Evolutionary conservation across 768 basidiomycete genomes (phyloP), one percentile per base, ranked within the genome.

Genomic region (Boletus subcaerulescens): DNA sequence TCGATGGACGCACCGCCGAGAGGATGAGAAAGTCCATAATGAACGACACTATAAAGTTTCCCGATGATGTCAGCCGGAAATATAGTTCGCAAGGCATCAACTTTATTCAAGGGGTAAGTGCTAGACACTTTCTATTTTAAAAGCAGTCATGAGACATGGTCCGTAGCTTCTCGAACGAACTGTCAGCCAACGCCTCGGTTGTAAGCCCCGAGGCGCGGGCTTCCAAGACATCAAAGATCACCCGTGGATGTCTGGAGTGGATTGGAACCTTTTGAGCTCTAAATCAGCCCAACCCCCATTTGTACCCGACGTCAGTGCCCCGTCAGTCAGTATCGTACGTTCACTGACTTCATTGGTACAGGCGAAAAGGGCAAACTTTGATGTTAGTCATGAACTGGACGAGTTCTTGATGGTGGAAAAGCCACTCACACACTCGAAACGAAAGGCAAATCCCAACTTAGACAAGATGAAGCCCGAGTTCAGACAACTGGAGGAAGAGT

Each of bases 361-460:
- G 95, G 85, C 89, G 72, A 94, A 95, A 69, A 88, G 88, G 72
- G 91, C 94, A n/a, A 98, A 99, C 71, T 99, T 98, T 71, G 96
- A 99, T 67, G 88, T 97, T 36, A 86, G 93, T 35, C 94, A 98
- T 66, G 97, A 98, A 75, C 82, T 99, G 11, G 95, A 99, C 68
- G 97, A 99, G 70, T 89, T 98, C 65, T 72, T 99, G 65, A 84
- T 98, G 81, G 95, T 95, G 49, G 96, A 98, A 74, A 98, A 98
- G 69, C 96, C 96, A n/a, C 75, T 98, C 52, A 97, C 93, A 52
- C 93, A 95, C 58, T 79, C 89, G 43, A 97, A 93, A 71, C 86
- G 97, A 35, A 98, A 96, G 67, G 85, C 83, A 32, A 90, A 93
- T 60, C 77, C 81, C 32, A 92, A 97, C 73, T 68, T 91, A 12